Percentiles rank a stretch among this genome's conserved stretches.
Evolutionary conservation across 176 grass and related monocot genomes (phyloP).

Genomic region (Poa pratensis): DNA sequence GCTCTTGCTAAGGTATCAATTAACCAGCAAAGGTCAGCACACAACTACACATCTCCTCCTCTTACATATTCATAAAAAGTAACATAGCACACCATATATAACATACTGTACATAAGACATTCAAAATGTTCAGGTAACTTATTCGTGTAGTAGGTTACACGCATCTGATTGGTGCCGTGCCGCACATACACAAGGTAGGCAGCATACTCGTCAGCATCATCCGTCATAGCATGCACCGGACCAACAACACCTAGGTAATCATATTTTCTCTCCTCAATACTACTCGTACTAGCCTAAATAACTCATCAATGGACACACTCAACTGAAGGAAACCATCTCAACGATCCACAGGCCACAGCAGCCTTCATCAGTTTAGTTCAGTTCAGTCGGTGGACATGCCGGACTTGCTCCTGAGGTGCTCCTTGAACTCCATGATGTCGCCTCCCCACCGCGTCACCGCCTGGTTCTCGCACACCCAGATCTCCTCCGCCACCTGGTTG

Average conservation of each 20-base stretch:
- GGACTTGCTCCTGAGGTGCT: slow-evolving; percentile 78
- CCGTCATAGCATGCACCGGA: neutral
- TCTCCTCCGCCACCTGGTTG: slow-evolving; percentile 89
- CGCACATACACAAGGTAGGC: no score
- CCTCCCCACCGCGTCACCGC: slow-evolving; percentile 82
- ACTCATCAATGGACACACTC: neutral
- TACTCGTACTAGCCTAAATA: neutral
- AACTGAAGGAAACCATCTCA: neutral
- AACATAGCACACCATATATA: no score
- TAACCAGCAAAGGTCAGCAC: no score
- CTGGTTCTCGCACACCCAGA: slow-evolving; percentile 95
- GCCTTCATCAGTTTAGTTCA: neutral
- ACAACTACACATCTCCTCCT: no score
- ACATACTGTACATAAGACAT: no score
- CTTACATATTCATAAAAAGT: no score
- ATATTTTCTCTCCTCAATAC: neutral
- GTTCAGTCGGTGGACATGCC: slow-evolving; percentile 52
- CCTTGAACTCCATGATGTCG: slow-evolving; percentile 93
- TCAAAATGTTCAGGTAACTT: no score
- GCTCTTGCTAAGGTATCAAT: no score
- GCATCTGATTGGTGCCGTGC: no score
- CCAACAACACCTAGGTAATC: neutral
- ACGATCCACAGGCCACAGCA: neutral
- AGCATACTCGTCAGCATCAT: neutral
- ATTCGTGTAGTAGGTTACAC: no score